These are phyloP conservation scores for Helminthosporium solani DNA, from an alignment of 2,329 filamentous ascomycete genomes.

Conservation along the genomic window DNA sequence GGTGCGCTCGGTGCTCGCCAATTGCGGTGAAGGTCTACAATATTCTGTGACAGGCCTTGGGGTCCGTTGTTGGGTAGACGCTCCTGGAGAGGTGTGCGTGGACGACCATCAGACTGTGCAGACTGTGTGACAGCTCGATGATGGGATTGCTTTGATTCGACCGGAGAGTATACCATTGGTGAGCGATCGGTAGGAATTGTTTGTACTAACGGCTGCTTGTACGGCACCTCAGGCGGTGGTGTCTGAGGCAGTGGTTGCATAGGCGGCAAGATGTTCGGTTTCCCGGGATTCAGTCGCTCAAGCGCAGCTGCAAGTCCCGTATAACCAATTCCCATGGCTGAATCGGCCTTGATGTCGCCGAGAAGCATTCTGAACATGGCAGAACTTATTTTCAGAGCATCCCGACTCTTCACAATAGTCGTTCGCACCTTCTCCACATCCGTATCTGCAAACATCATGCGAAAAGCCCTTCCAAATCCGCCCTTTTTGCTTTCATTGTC, in stretches of 20 bases:
- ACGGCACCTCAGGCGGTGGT: conserved; percentile 30
- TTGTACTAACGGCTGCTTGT: conserved; percentile 15
- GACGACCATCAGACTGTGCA: conserved; percentile 2
- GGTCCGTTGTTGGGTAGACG: conserved; percentile 14
- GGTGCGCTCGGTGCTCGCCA: conserved; percentile 27
- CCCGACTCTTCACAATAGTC: conserved; percentile 59
- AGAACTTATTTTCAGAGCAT: conserved; percentile 64
- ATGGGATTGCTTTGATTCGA: background rate
- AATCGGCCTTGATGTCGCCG: conserved; percentile 58
- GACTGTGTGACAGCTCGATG: background rate
- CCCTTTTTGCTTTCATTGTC: conserved; percentile 62
- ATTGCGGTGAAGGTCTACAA: conserved; percentile 27
- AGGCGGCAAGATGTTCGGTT: conserved; percentile 26
- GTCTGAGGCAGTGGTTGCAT: conserved; percentile 35
- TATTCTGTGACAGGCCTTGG: conserved; percentile 14
- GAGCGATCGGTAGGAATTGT: background rate
- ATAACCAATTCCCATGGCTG: conserved; percentile 65
- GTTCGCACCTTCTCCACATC: conserved; percentile 62
- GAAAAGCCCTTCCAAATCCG: conserved; percentile 62
- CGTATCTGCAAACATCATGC: conserved; percentile 55
- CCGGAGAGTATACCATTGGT: background rate
- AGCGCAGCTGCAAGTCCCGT: conserved; percentile 66
- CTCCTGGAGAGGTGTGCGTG: conserved; percentile 9
- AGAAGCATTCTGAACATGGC: conserved; percentile 67
- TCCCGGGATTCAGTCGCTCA: conserved; percentile 49